A percentile compares a stretch with the other conserved stretches of the same genome.
Evolutionary conservation across 257 asterid genomes (phyloP).

Genomic region (Sherardia arvensis): DNA sequence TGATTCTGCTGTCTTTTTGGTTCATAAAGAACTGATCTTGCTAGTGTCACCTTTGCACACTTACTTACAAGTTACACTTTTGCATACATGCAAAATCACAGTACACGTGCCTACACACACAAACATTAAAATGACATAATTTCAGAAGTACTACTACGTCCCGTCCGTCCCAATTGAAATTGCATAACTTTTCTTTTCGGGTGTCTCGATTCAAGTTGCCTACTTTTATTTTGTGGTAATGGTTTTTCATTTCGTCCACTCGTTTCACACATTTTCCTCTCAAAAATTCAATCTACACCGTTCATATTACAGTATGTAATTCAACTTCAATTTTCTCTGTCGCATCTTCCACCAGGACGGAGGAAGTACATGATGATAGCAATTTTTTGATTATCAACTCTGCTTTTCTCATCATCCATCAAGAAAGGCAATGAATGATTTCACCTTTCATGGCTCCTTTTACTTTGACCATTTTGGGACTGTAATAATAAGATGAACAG

Average conservation of each 20-base stretch:
- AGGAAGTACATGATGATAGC: conserved; percentile 1
- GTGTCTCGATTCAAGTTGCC: too few species aligned
- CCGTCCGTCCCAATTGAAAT: too few species aligned
- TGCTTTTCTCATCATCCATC: not conserved
- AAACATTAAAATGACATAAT: not conserved
- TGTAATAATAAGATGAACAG: conserved; percentile 10
- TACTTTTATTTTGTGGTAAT: too few species aligned
- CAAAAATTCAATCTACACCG: too few species aligned
- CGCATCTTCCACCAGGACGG: too few species aligned
- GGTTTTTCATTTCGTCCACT: too few species aligned
- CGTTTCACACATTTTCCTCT: too few species aligned
- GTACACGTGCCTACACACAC: not conserved
- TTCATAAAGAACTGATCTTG: not conserved
- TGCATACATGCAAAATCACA: not conserved
- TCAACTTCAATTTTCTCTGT: too few species aligned
- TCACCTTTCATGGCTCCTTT: not conserved
- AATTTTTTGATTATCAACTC: not conserved
- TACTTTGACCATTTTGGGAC: conserved; percentile 50
- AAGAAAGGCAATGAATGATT: not conserved
- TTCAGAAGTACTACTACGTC: not conserved
- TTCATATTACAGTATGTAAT: too few species aligned
- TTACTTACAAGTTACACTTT: not conserved
- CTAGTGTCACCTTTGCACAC: conserved; percentile 1
- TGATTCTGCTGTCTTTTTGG: not conserved
- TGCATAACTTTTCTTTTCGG: too few species aligned